Base-by-base conservation (phyloP, 345 rosid species). In the Aegle marmelos region DNA sequence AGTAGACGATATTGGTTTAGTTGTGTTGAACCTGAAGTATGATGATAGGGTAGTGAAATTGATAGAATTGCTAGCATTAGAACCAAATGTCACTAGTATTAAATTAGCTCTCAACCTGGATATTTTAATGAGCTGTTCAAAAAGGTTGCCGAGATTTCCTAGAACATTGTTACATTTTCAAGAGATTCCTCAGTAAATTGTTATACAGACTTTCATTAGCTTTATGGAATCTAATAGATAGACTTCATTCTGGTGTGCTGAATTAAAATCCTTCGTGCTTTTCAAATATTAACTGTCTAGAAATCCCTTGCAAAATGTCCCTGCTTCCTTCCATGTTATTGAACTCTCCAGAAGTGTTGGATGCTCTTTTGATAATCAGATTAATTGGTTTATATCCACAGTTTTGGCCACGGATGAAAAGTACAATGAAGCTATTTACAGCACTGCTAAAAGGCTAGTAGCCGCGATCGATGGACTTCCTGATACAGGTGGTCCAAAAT, bases 391-490 rank as follows among this genome's bases (percentile, higher is more conserved):
- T 41, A 4, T 24, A 41, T 50, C 76, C 87, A 84, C 92, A 95
- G 99, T 96, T 36, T 86, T 96, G 87, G 97, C 99, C 22, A 91
- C 98, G 2, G 99, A 96, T 8, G 99, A 96, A 56, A 93, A 92
- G 88, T 96, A 94, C 87, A 96, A 96, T 41, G 99, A 96, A 84
- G 99, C 99, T 4, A 69, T 89, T 72, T 86, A 84, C 59, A 91
- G 89, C 86, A 92, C 91, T 58, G 99, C 98, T 53, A 96, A 91
- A 72, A 78, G 98, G 79, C 84, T 96, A 79, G 97, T 89, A 33
- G 95, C 98, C 24, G 97, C 98, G 62, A 94, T 96, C 65, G 99
- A 96, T 28, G 98, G 98, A 27, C 92, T 91, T 27, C 99, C 99
- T 2, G 99, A 96, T 79, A 90, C 98, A 0, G 99, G 97, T 2